These are phyloP conservation scores for Ammopiptanthus mongolicus DNA, from an alignment of 306 rosid species.

Conservation along the genomic window DNA sequence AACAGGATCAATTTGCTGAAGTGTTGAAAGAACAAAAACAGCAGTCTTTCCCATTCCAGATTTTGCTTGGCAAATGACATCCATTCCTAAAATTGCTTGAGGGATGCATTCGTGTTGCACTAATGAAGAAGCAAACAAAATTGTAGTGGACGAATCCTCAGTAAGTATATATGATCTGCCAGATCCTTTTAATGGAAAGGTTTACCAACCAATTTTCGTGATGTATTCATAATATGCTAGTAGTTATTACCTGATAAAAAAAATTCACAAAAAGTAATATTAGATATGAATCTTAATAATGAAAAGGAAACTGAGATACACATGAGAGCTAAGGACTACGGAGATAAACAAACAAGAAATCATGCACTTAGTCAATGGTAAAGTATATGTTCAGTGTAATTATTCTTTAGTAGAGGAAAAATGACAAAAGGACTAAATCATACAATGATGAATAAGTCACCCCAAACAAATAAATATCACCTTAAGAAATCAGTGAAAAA, in stretches of 20 bases:
- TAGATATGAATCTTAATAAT: not conserved
- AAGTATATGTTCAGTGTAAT: not conserved
- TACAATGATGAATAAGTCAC: not conserved
- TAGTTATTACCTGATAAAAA: conserved; percentile 63
- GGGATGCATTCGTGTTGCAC: conserved; percentile 83
- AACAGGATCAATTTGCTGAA: conserved; percentile 73
- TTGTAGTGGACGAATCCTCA: conserved; percentile 65
- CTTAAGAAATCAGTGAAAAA: not conserved
- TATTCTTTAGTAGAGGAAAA: not conserved
- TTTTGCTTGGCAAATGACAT: conserved; percentile 73
- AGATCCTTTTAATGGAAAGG: conserved; percentile 66
- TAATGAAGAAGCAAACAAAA: conserved; percentile 62
- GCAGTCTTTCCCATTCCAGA: conserved; percentile 82
- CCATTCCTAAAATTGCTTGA: conserved; percentile 77
- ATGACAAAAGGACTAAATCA: not conserved
- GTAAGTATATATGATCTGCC: conserved; percentile 66
- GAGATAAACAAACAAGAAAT: not conserved
- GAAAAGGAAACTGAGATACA: not conserved
- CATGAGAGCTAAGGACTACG: not conserved
- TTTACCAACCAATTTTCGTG: conserved; percentile 64
- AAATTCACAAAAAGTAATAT: not conserved
- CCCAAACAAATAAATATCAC: not conserved
- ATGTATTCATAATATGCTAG: conserved; percentile 53
- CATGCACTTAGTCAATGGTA: not conserved
- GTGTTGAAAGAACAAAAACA: conserved; percentile 63